Base-by-base conservation (phyloP, 1,284 basidiomycete species). In the Entoloma clypeatum region DNA sequence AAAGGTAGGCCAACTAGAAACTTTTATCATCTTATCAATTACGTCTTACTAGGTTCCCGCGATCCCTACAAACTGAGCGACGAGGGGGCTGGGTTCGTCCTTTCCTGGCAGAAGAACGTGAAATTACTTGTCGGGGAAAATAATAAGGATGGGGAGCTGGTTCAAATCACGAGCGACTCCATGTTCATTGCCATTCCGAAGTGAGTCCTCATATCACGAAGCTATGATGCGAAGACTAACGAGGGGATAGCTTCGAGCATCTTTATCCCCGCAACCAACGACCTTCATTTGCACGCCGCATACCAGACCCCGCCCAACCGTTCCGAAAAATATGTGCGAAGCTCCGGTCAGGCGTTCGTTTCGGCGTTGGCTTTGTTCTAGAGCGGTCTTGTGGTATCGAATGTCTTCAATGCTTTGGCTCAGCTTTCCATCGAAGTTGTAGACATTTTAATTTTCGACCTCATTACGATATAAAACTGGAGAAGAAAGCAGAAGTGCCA, bases 21-120 rank as follows among this genome's bases (percentile, higher is more conserved):
- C 13, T 18, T 14, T 31, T 30, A 11, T 36, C 3, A 44, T 44
- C 5, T 7, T 27, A 27, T 47, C 11, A 51, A 61, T 33, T 58
- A 35, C 38, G 22, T 38, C 43, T 49, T 30, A 36, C n/a, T 43
- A 92, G 92, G 93, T 39, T 82, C 82, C 19, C 81, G 86, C 6
- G 83, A 94, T 64, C 94, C 95, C 0, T 87, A 93, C 59, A 66
- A 74, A 24, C 68, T 92, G 23, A 64, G 71, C 21, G 86, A 81
- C n/a, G 64, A 72, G 36, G 95, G 92, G 5, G 85, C 92, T 18
- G 95, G 95, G 1, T 96, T 96, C 61, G 88, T 86, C 5, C 73
- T 96, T 23, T 84, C 84, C 27, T 97, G 90, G 89, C 75, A 79
- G 53, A 86, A 88, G 28, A 74, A 79, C 52, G 82, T 92, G 7